Percentiles rank a stretch among this genome's conserved stretches.
Evolutionary conservation across 129 eudicot species (phyloP).

Genomic region (sunflower (Helianthus annuus)): HanXRQr2.0-SUNRISE NC_035436.2:175738887-175739386

Average conservation of each 20-base stretch:
- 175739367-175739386: too few relatives aligned
- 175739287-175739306: too few relatives aligned
- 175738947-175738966: not conserved
- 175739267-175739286: too few relatives aligned
- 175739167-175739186: slow-evolving; percentile 1
- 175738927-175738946: not conserved
- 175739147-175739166: slow-evolving; percentile 11
- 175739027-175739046: slow-evolving; percentile 8
- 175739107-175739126: slow-evolving; percentile 27
- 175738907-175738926: not conserved
- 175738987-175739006: slow-evolving; percentile 7
- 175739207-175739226: too few relatives aligned
- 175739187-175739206: not conserved
- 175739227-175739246: too few relatives aligned
- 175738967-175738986: not conserved
- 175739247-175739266: too few relatives aligned
- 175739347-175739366: too few relatives aligned
- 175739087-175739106: slow-evolving; percentile 41
- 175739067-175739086: slow-evolving; percentile 28
- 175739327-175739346: too few relatives aligned
- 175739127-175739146: slow-evolving; percentile 35
- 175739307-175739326: too few relatives aligned
- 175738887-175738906: too few relatives aligned
- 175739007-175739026: not conserved
- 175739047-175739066: not conserved